phyloP scores from a whole-genome alignment of 257 asterid genomes.

The Vinca minor region DNA sequence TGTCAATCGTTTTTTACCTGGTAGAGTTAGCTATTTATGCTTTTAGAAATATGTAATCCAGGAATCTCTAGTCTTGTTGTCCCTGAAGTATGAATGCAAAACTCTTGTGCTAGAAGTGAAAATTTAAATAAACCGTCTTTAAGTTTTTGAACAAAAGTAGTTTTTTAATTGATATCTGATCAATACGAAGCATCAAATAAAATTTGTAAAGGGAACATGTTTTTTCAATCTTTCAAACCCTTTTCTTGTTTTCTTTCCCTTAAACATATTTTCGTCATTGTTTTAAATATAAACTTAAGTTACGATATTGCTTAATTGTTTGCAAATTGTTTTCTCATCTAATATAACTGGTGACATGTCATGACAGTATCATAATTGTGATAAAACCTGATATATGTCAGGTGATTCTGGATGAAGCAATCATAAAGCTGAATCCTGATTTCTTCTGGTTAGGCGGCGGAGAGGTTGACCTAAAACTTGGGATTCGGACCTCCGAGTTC shows the following conservation, averaged over 20 bases:
- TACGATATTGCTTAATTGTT: background rate
- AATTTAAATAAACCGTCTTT: too few relatives aligned
- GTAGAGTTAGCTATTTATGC: too few relatives aligned
- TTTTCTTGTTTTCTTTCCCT: too few relatives aligned
- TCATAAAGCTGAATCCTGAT: slow-evolving; percentile 59
- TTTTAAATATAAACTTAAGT: background rate
- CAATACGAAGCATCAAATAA: too few relatives aligned
- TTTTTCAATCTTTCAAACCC: background rate
- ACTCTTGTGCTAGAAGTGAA: too few relatives aligned
- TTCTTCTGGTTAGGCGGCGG: slow-evolving; percentile 98
- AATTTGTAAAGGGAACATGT: background rate
- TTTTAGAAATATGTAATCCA: too few relatives aligned
- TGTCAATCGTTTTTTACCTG: too few relatives aligned
- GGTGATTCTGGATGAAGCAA: slow-evolving; percentile 94
- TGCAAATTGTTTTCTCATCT: too few relatives aligned
- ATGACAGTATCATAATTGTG: background rate
- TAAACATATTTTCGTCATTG: background rate
- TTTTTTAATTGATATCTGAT: too few relatives aligned
- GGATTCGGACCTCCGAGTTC: slow-evolving; percentile 57
- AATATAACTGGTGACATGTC: background rate
- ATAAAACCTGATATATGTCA: slow-evolving; percentile 20
- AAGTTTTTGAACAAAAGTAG: too few relatives aligned
- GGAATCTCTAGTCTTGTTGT: too few relatives aligned
- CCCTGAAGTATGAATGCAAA: too few relatives aligned
- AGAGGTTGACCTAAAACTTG: slow-evolving; percentile 68